A percentile compares a stretch with the other conserved stretches of the same genome.
Evolutionary conservation across 2,329 filamentous ascomycete species (phyloP).

Genomic region (Sphaerulina musiva): DNA sequence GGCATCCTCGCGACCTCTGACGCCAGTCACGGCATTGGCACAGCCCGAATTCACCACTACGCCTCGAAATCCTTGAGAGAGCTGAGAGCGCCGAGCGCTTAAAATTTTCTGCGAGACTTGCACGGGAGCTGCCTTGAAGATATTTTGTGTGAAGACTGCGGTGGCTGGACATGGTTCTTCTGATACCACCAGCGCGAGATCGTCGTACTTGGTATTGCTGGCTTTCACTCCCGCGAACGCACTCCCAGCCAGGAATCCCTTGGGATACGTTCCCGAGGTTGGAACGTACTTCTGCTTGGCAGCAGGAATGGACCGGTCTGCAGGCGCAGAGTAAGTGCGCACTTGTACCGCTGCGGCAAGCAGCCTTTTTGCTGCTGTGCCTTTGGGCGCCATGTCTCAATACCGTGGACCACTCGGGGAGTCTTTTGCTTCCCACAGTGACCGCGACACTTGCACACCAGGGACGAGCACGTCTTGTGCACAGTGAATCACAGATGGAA

Average conservation of each 20-base stretch:
- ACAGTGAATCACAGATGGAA: neutral
- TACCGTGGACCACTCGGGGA: neutral
- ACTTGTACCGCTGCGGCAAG: slow-evolving; percentile 33
- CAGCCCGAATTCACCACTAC: slow-evolving; percentile 94
- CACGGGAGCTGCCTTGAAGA: slow-evolving; percentile 94
- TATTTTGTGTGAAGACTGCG: slow-evolving; percentile 95
- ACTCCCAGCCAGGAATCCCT: slow-evolving; percentile 80
- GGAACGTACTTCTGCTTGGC: slow-evolving; percentile 90
- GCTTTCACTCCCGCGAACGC: slow-evolving; percentile 91
- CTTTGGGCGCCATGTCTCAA: slow-evolving; percentile 20
- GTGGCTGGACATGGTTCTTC: slow-evolving; percentile 79
- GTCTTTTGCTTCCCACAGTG: neutral
- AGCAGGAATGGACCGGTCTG: slow-evolving; percentile 57
- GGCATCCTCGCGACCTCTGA: slow-evolving; percentile 82
- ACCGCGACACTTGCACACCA: no score
- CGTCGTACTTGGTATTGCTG: slow-evolving; percentile 82
- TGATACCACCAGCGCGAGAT: slow-evolving; percentile 82
- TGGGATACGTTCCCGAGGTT: slow-evolving; percentile 75
- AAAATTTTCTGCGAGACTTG: slow-evolving; percentile 66
- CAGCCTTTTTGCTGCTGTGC: slow-evolving; percentile 22
- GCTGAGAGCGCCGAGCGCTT: slow-evolving; percentile 52
- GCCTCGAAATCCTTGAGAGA: slow-evolving; percentile 64
- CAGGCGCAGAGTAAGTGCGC: slow-evolving; percentile 55
- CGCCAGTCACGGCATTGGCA: slow-evolving; percentile 93
- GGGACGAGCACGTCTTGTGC: no score